These are phyloP conservation scores for Dactylonectria macrodidyma DNA, from an alignment of 2,329 filamentous ascomycete genomes.

Conservation along the genomic window DNA sequence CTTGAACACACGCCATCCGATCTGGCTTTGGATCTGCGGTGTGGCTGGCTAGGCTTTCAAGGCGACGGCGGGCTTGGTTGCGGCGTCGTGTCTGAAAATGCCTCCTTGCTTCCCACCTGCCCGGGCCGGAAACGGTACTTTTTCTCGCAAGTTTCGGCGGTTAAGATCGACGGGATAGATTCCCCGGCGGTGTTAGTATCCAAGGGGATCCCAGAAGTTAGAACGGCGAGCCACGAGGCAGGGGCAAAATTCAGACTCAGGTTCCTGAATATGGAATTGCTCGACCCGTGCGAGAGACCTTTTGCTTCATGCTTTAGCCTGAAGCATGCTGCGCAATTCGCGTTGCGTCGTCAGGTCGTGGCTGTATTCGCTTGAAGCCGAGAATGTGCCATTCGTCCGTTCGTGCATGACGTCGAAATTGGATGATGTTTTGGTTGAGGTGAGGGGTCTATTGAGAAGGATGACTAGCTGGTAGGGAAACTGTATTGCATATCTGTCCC, in stretches of 20 bases:
- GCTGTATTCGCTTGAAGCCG: background rate
- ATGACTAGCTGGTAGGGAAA: background rate
- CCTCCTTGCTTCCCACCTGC: background rate
- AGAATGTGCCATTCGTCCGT: background rate
- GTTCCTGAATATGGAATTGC: conserved; percentile 20
- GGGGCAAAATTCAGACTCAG: conserved; percentile 22
- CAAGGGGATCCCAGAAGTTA: conserved; percentile 16
- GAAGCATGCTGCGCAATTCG: conserved; percentile 13
- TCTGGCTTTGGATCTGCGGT: background rate
- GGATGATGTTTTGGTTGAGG: background rate
- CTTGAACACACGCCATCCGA: background rate
- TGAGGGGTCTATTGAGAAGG: background rate
- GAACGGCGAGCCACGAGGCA: conserved; percentile 15
- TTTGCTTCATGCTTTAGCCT: conserved; percentile 13
- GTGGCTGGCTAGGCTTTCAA: background rate
- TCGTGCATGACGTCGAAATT: conserved; percentile 13
- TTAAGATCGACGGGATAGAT: conserved; percentile 24
- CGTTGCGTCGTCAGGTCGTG: conserved; percentile 11
- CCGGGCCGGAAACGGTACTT: background rate
- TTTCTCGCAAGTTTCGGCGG: conserved; percentile 2
- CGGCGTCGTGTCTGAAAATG: background rate
- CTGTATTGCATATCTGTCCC: background rate
- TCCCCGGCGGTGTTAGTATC: conserved; percentile 16
- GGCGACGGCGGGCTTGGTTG: background rate
- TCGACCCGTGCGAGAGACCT: conserved; percentile 3